Conservation (phyloP, 495 filamentous ascomycete genomes). For the Penicillium antarcticum region DNA sequence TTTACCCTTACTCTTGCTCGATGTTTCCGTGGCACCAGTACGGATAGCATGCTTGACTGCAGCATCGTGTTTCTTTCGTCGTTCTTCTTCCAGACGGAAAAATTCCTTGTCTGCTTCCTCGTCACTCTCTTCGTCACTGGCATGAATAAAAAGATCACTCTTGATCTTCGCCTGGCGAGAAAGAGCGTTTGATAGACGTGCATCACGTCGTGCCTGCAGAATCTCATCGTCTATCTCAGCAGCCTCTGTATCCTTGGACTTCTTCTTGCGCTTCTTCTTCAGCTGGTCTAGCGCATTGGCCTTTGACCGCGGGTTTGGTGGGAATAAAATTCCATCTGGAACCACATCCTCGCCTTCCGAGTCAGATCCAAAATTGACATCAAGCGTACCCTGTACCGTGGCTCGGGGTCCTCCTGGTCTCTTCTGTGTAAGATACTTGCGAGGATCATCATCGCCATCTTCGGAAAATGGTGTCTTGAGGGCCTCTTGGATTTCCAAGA, state of each 20-base stretch:
- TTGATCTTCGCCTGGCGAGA: constrained; percentile 76
- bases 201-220: constrained; percentile 48
- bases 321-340: constrained; percentile 67
- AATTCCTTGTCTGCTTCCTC: constrained; percentile 64
- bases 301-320: constrained; percentile 47
- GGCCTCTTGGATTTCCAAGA: constrained; percentile 63
- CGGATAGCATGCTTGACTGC: constrained; percentile 49
- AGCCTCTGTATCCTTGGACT: constrained; percentile 34
- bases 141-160: constrained; percentile 73
- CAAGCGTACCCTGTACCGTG: constrained; percentile 27
- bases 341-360: constrained; percentile 56
- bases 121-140: constrained; percentile 77
- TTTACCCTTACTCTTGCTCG: constrained; percentile 25
- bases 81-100: constrained; percentile 64
- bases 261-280: constrained; percentile 53
- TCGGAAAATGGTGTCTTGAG: constrained; percentile 72
- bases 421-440: constrained; percentile 73
- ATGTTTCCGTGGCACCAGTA: constrained; percentile 50
- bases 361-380: constrained; percentile 60
- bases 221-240: constrained; percentile 45
- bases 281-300: constrained; percentile 45
- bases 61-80: constrained; percentile 47
- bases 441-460: constrained; percentile 63
- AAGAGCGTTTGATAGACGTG: constrained; percentile 54
- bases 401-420: constrained; percentile 43